A percentile compares a stretch with the other conserved stretches of the same genome.
phyloP scores from a whole-genome alignment of 2,329 filamentous ascomycete genomes.

The Chrysosphaeria jannelii region DNA sequence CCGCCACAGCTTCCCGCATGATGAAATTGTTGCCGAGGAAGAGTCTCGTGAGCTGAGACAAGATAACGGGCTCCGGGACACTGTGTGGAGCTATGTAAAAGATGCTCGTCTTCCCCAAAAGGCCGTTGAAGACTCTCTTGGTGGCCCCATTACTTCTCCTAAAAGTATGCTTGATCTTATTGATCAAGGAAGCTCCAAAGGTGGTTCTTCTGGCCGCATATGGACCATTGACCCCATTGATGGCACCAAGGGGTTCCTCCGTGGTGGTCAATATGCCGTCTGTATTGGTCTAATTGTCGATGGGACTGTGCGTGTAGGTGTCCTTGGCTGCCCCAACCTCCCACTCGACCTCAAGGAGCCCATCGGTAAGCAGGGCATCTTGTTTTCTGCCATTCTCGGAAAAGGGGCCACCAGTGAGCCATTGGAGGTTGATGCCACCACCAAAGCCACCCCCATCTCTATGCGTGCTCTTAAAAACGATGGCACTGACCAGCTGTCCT shows the following conservation, averaged over 20 bases:
- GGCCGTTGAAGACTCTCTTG: constrained; percentile 26
- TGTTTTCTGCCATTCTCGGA: constrained; percentile 61
- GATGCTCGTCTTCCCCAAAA: constrained; percentile 27
- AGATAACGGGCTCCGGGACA: constrained; percentile 35
- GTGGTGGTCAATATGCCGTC: constrained; percentile 90
- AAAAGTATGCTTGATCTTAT: constrained; percentile 29
- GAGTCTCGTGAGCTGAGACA: constrained; percentile 55
- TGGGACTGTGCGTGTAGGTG: constrained; percentile 77
- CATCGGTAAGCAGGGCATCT: constrained; percentile 51
- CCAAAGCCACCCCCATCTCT: constrained; percentile 27
- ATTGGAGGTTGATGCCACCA: constrained; percentile 24
- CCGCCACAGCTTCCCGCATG: constrained; percentile 62
- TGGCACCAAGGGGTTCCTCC: constrained; percentile 87
- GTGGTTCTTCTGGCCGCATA: constrained; percentile 47
- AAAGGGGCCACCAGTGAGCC: constrained; percentile 57
- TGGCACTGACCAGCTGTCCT: constrained; percentile 36
- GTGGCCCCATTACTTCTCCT: constrained; percentile 27
- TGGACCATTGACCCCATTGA: constrained; percentile 97
- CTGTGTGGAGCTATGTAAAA: constrained; percentile 63
- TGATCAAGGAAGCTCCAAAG: constrained; percentile 36
- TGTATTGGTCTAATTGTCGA: constrained; percentile 80
- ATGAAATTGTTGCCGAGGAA: constrained; percentile 86
- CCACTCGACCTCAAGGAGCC: constrained; percentile 54
- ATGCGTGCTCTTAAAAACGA: constrained; percentile 35
- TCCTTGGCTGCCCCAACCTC: constrained; percentile 84